These are phyloP conservation scores for Beauveria asiatica DNA, from an alignment of 2,329 filamentous ascomycete genomes.

Conservation along the genomic window DNA sequence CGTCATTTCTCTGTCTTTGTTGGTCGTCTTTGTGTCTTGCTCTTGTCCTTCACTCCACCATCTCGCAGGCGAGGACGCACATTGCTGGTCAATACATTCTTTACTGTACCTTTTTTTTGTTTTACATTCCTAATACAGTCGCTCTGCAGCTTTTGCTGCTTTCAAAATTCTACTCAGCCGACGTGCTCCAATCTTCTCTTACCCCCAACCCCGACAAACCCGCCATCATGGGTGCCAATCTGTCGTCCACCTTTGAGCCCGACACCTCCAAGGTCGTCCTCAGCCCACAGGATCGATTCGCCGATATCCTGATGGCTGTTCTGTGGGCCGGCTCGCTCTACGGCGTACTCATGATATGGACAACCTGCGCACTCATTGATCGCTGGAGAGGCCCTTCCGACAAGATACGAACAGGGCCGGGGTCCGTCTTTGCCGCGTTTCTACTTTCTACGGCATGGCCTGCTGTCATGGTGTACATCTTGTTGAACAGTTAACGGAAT, in stretches of 20 bases:
- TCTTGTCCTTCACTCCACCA: neutral
- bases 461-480: conserved; percentile 26
- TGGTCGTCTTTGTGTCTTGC: neutral
- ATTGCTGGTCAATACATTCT: conserved; percentile 10
- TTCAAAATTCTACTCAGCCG: neutral
- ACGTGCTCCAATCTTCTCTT: neutral
- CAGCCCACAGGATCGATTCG: conserved; percentile 21
- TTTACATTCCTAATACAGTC: neutral
- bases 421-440: conserved; percentile 23
- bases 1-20: neutral
- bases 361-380: conserved; percentile 31
- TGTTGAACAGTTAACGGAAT: conserved; percentile 12
- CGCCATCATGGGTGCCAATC: conserved; percentile 30
- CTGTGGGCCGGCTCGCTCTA: conserved; percentile 29
- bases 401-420: conserved; percentile 21
- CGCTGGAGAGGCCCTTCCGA: conserved; percentile 34
- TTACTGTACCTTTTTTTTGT: neutral
- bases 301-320: conserved; percentile 25
- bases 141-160: neutral
- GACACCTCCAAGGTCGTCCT: conserved; percentile 29
- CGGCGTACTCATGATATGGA: conserved; percentile 33
- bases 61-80: conserved; percentile 9
- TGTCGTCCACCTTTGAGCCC: conserved; percentile 29
- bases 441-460: conserved; percentile 29
- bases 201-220: neutral